A percentile compares a stretch with the other conserved stretches of the same genome.
Evolutionary conservation across 352 stramenopile species (phyloP).

Genomic region (Phytophthora boehmeriae): DNA sequence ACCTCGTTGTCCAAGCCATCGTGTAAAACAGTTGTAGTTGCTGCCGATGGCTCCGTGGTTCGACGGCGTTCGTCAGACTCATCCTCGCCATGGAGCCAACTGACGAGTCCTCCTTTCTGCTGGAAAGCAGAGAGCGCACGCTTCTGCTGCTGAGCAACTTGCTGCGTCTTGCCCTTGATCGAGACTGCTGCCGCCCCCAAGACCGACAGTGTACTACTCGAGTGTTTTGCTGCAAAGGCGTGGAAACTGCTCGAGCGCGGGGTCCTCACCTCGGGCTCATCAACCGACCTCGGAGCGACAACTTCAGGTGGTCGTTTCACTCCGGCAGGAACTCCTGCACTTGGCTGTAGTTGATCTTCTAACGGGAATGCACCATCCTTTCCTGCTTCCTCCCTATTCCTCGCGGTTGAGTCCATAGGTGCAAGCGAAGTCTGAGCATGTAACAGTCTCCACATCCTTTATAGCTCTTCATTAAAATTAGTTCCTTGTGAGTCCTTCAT

Average conservation of each 20-base stretch:
- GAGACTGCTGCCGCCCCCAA: constrained; percentile 27
- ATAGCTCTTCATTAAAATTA: too few relatives aligned
- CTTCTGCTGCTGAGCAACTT: constrained; percentile 47
- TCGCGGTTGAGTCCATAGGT: too few relatives aligned
- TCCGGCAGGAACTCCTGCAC: background rate
- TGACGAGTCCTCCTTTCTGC: constrained; percentile 64
- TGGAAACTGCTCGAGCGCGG: constrained; percentile 2
- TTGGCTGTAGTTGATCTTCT: too few relatives aligned
- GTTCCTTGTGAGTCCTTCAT: too few relatives aligned
- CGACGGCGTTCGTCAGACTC: background rate
- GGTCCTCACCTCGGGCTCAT: background rate
- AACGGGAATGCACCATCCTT: too few relatives aligned
- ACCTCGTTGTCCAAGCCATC: background rate
- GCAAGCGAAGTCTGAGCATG: too few relatives aligned
- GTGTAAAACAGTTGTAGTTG: background rate
- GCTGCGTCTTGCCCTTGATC: constrained; percentile 54
- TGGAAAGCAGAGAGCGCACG: constrained; percentile 55
- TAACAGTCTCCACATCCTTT: too few relatives aligned
- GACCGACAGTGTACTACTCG: constrained; percentile 12
- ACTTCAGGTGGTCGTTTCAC: background rate
- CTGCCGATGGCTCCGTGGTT: background rate
- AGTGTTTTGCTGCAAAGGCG: constrained; percentile 8
- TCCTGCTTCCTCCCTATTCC: too few relatives aligned
- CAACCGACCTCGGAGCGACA: background rate
- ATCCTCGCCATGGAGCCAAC: constrained; percentile 69